Conservation (phyloP, 148 eudicot species). For the Rhododendron vialii region DNA sequence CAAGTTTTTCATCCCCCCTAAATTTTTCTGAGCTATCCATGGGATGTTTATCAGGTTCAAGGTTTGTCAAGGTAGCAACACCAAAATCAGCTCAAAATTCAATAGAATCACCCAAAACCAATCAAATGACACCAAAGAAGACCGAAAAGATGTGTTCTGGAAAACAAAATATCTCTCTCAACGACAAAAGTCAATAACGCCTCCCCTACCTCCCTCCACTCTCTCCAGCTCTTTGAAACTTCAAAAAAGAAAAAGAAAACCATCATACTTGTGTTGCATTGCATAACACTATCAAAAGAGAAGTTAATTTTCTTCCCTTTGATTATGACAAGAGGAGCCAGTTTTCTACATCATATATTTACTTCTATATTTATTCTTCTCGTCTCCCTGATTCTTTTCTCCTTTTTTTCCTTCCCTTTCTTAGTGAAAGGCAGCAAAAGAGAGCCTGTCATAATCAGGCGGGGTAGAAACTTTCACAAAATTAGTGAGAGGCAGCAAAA, state of each 20-base stretch:
- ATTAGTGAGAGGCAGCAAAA: neutral
- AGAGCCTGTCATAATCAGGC: neutral
- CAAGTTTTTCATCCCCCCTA: neutral
- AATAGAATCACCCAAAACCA: neutral
- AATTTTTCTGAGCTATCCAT: neutral
- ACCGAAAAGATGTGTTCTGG: neutral
- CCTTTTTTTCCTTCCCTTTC: neutral
- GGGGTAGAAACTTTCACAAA: neutral
- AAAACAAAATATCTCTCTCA: neutral
- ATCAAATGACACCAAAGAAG: neutral
- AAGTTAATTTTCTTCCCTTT: neutral
- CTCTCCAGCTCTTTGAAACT: neutral
- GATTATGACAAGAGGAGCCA: neutral
- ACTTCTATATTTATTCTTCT: neutral
- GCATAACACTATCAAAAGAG: neutral
- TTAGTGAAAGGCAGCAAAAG: neutral
- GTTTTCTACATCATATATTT: too few species aligned
- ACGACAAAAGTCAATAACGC: neutral
- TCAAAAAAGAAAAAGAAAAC: neutral
- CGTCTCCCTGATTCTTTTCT: neutral
- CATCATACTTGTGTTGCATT: neutral
- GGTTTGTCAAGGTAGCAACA: neutral
- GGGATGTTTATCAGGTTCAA: neutral
- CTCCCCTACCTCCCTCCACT: neutral
- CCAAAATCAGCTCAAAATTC: neutral